phyloP scores from a whole-genome alignment of 352 stramenopile species.

The Phytophthora niederhauseri region DNA sequence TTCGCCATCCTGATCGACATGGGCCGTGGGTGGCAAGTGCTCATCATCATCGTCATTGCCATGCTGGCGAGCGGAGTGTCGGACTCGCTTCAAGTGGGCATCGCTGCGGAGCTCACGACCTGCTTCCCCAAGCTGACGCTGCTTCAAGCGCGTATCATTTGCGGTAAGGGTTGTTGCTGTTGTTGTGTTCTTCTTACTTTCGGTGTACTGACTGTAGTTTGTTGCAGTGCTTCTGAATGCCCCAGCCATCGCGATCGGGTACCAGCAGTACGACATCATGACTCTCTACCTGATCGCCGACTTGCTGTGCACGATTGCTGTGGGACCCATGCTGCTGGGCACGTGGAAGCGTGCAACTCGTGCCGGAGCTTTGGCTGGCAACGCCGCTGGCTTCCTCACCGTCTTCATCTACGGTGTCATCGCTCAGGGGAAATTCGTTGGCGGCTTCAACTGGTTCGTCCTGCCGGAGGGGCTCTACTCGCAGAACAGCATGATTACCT shows the following conservation, averaged over 20 bases:
- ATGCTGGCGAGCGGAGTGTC: conserved; percentile 56
- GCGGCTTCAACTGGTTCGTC: conserved; percentile 66
- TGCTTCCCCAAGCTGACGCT: conserved; percentile 65
- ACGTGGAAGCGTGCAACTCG: conserved; percentile 50
- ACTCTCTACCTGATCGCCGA: conserved; percentile 73
- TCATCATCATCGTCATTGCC: conserved; percentile 63
- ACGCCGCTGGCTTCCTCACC: conserved; percentile 49
- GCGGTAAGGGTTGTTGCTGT: not conserved
- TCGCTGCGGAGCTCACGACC: conserved; percentile 62
- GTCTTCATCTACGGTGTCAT: conserved; percentile 63
- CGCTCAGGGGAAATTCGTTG: conserved; percentile 57
- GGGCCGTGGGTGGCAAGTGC: conserved; percentile 58
- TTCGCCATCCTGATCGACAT: conserved; percentile 74
- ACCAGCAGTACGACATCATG: conserved; percentile 64
- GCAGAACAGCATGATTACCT: conserved; percentile 69
- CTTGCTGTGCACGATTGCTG: conserved; percentile 62
- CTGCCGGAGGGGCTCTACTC: conserved; percentile 68
- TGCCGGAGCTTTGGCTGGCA: conserved; percentile 47
- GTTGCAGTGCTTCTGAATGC: conserved; percentile 58
- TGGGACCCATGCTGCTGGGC: conserved; percentile 66
- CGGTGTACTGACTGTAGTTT: not conserved
- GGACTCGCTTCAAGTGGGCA: conserved; percentile 74
- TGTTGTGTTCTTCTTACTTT: not conserved
- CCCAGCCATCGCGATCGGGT: conserved; percentile 61
- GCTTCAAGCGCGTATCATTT: conserved; percentile 50